phyloP scores from a whole-genome alignment of 1,284 basidiomycete genomes.

The Austropuccinia psidii region DNA sequence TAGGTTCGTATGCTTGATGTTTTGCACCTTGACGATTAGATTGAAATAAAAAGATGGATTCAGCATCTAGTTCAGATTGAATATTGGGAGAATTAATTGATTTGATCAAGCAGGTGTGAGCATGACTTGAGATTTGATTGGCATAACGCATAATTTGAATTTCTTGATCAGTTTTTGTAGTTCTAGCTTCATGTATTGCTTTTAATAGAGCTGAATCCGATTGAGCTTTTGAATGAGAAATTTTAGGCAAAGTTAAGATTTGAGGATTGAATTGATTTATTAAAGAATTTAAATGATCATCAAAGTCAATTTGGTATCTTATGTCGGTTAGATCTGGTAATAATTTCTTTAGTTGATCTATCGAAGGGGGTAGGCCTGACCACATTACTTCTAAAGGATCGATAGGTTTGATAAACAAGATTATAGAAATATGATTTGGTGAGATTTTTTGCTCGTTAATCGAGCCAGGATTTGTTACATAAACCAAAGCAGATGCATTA shows the following conservation, averaged over 20 bases:
- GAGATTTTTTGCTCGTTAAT: background rate
- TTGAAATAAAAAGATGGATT: constrained; percentile 1
- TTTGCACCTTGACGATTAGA: constrained; percentile 16
- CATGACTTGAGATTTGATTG: background rate
- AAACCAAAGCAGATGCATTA: constrained; percentile 6
- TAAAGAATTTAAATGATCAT: background rate
- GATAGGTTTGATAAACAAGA: constrained; percentile 2
- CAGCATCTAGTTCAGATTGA: constrained; percentile 8
- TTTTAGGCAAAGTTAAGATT: background rate
- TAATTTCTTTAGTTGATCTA: background rate
- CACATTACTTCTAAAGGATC: constrained; percentile 27
- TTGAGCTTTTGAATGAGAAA: background rate
- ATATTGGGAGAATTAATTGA: background rate
- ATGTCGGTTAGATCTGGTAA: background rate
- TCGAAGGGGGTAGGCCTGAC: background rate
- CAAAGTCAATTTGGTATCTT: background rate
- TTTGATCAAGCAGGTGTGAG: constrained; percentile 4
- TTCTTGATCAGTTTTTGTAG: constrained; percentile 3
- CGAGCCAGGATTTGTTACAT: background rate
- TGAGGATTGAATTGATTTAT: background rate
- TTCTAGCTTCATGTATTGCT: constrained; percentile 4
- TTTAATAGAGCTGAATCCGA: background rate
- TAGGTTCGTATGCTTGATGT: constrained; percentile 22
- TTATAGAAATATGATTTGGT: background rate
- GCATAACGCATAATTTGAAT: constrained; percentile 12